These are phyloP conservation scores for Nephelium lappaceum DNA, from an alignment of 345 rosid genomes.

Conservation along the genomic window DNA sequence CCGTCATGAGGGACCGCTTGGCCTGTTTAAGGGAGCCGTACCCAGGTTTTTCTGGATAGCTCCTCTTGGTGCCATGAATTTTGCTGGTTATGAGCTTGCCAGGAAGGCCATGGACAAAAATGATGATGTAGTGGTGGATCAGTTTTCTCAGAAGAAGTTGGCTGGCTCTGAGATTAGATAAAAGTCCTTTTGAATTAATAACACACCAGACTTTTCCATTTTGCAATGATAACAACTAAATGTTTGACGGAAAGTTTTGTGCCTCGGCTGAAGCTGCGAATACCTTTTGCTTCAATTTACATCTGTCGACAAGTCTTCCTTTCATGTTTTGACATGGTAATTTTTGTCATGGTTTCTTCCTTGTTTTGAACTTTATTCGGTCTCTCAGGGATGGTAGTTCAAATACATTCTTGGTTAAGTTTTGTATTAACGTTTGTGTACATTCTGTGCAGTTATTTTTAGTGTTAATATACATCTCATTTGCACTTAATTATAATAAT, in stretches of 20 bases:
- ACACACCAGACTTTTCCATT: constrained; percentile 1
- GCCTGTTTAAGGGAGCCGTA: constrained; percentile 89
- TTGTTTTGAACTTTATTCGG: constrained; percentile 1
- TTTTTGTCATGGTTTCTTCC: neutral
- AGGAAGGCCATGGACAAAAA: constrained; percentile 84
- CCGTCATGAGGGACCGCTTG: constrained; percentile 92
- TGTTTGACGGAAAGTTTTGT: constrained; percentile 31
- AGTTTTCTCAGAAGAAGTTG: constrained; percentile 42
- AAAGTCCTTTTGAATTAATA: neutral
- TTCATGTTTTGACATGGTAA: constrained; percentile 10
- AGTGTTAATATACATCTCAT: neutral
- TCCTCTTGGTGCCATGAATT: constrained; percentile 99
- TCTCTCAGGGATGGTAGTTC: neutral
- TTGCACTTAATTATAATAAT: neutral
- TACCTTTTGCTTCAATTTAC: constrained; percentile 19
- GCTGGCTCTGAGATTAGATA: constrained; percentile 32
- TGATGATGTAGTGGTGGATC: constrained; percentile 41
- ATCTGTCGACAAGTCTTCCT: constrained; percentile 41
- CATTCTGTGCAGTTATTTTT: constrained; percentile 23
- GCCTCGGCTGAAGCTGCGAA: constrained; percentile 18
- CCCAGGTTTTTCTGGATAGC: constrained; percentile 99
- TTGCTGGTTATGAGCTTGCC: constrained; percentile 94
- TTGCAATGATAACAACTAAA: neutral
- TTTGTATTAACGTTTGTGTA: constrained; percentile 22
- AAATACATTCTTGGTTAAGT: constrained; percentile 9